Evolutionary conservation across 306 rosid species (phyloP).

Genomic region (Begonia peltatifolia): DNA sequence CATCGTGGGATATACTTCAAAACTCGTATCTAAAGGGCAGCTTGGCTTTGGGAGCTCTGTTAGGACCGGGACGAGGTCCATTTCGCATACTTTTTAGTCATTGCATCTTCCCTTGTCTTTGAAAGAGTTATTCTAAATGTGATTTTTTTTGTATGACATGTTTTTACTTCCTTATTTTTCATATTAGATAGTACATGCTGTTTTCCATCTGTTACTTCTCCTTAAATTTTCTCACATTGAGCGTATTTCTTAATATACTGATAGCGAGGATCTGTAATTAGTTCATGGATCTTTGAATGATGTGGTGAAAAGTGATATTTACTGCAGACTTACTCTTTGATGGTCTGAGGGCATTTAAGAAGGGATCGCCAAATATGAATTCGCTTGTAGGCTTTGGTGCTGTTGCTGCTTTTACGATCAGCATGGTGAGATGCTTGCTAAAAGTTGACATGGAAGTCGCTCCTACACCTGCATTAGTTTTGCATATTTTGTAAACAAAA

Average conservation of each 20-base stretch:
- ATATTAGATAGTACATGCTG: no score
- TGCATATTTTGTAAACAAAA: slow-evolving; percentile 1
- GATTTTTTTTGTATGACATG: neutral
- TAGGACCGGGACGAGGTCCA: slow-evolving; percentile 97
- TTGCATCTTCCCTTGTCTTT: slow-evolving; percentile 1
- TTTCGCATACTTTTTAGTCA: slow-evolving; percentile 11
- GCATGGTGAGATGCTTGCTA: slow-evolving; percentile 49
- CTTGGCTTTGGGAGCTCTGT: slow-evolving; percentile 61
- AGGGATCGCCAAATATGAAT: slow-evolving; percentile 94
- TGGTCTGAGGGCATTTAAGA: slow-evolving; percentile 67
- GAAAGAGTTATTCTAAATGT: neutral
- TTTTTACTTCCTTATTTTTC: no score
- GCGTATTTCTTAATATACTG: neutral
- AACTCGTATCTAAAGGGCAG: slow-evolving; percentile 81
- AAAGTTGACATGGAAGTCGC: slow-evolving; percentile 13
- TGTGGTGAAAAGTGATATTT: slow-evolving; percentile 2
- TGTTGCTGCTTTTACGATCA: slow-evolving; percentile 75
- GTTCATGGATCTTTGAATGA: slow-evolving; percentile 2
- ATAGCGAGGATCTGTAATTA: neutral
- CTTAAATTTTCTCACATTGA: no score
- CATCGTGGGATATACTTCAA: slow-evolving; percentile 54
- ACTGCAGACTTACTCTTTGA: slow-evolving; percentile 74
- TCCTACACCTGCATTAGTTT: slow-evolving; percentile 8
- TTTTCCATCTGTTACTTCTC: no score
- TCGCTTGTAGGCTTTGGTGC: slow-evolving; percentile 97